A percentile compares a stretch with the other conserved stretches of the same genome.
phyloP scores from a whole-genome alignment of 1,139 yeast species.

The Nakaseomyces sp. region DNA sequence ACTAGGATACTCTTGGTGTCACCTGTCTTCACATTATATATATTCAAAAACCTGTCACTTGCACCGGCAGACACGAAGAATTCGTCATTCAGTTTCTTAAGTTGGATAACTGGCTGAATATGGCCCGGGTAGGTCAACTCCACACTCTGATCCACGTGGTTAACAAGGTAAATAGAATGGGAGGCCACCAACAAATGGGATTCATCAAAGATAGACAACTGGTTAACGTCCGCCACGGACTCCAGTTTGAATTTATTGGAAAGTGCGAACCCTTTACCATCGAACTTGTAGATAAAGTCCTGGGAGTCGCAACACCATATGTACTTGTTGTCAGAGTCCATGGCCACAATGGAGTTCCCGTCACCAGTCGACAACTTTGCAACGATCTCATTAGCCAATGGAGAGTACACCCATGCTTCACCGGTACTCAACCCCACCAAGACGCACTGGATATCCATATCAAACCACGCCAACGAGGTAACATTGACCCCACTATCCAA shows the following conservation, averaged over 20 bases:
- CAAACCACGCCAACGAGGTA: constrained; percentile 51
- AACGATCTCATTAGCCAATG: constrained; percentile 50
- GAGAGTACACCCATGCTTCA: constrained; percentile 55
- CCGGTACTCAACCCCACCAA: constrained; percentile 66
- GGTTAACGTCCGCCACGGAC: constrained; percentile 21
- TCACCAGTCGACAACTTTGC: constrained; percentile 44
- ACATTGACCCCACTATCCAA: constrained; percentile 46
- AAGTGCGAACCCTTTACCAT: constrained; percentile 38
- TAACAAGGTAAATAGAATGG: constrained; percentile 49
- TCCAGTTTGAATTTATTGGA: constrained; percentile 39
- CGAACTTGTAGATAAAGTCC: constrained; percentile 61
- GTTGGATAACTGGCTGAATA: constrained; percentile 50
- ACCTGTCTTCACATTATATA: constrained; percentile 39
- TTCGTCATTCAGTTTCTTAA: constrained; percentile 36
- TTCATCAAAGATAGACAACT: constrained; percentile 17
- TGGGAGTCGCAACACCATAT: constrained; percentile 59
- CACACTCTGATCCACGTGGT: constrained; percentile 33
- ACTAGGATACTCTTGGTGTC: constrained; percentile 48
- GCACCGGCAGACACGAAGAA: constrained; percentile 59
- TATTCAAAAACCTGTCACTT: constrained; percentile 71
- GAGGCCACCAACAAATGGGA: constrained; percentile 47
- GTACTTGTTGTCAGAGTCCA: constrained; percentile 37
- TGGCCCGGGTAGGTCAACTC: constrained; percentile 61
- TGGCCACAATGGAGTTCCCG: constrained; percentile 45
- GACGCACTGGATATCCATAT: constrained; percentile 36